Conservation (phyloP, 1,284 basidiomycete genomes). For the Cutaneotrichosporon sp. region DNA sequence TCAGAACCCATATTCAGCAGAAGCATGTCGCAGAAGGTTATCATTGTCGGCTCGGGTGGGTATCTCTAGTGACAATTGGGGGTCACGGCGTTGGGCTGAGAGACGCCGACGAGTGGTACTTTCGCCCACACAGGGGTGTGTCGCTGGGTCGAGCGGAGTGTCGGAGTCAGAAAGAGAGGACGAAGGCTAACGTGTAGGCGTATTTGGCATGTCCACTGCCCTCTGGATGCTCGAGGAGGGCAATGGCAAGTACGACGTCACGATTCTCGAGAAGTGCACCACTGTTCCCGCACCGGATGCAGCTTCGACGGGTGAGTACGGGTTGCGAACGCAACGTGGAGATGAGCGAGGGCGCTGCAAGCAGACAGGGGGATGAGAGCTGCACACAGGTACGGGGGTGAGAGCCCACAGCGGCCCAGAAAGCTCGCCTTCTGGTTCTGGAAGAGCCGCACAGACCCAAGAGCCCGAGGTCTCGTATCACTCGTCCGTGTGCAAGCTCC, state of each 20-base stretch:
- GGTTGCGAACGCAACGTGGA: not conserved
- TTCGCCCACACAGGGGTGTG: too few species aligned
- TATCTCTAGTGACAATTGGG: not conserved
- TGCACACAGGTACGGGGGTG: too few species aligned
- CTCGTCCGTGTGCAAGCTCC: too few species aligned
- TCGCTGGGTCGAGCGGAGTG: too few species aligned
- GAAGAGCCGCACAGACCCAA: too few species aligned
- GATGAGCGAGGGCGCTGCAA: too few species aligned
- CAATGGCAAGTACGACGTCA: constrained; percentile 36
- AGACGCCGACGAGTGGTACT: not conserved
- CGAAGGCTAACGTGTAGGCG: constrained; percentile 25
- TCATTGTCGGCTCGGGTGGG: constrained; percentile 21
- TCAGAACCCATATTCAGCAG: too few species aligned
- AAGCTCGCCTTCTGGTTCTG: too few species aligned
- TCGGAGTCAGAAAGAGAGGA: not conserved
- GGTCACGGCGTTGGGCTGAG: not conserved
- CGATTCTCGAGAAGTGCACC: constrained; percentile 43
- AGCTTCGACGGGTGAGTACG: constrained; percentile 42
- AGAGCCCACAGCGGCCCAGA: too few species aligned
- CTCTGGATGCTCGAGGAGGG: constrained; percentile 45
- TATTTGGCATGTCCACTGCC: constrained; percentile 48
- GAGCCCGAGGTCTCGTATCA: too few species aligned
- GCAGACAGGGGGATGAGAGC: too few species aligned
- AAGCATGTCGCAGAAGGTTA: constrained; percentile 21
- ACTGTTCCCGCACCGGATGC: constrained; percentile 48